phyloP scores from a whole-genome alignment of 2,329 filamentous ascomycete genomes.

The Epichloe sp. region DNA sequence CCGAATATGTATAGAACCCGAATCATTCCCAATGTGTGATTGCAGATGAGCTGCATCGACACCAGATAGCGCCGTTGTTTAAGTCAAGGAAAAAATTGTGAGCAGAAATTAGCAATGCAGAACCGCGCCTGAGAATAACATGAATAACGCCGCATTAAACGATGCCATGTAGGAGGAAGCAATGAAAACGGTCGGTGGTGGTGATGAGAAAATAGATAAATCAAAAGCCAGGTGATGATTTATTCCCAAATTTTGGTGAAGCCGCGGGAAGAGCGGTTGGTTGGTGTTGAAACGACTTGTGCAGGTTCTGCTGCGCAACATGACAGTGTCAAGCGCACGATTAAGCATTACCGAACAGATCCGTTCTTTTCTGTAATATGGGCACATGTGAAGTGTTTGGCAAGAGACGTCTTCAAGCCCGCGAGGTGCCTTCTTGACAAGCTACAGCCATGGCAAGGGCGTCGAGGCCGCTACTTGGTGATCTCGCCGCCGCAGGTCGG shows the following conservation, averaged over 20 bases:
- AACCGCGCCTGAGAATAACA: not conserved
- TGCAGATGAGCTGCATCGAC: not conserved
- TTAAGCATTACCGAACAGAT: not conserved
- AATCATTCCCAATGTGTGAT: not conserved
- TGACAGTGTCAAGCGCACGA: not conserved
- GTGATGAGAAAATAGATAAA: not conserved
- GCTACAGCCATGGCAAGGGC: constrained; percentile 41
- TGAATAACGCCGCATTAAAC: not conserved
- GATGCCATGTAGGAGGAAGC: not conserved
- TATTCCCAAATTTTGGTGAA: not conserved
- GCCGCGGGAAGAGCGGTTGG: not conserved
- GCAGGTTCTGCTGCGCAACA: not conserved
- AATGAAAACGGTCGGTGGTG: not conserved
- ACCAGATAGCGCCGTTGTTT: not conserved
- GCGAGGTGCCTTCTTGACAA: constrained; percentile 30
- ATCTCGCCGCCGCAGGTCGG: constrained; percentile 28
- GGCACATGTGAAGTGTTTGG: too few relatives aligned
- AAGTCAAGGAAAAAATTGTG: not conserved
- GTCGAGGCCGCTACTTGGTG: constrained; percentile 40
- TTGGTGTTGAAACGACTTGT: not conserved
- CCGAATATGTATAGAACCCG: not conserved
- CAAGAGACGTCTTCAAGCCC: not conserved
- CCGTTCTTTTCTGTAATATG: too few relatives aligned
- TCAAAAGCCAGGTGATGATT: not conserved
- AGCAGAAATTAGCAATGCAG: not conserved